Conservation (phyloP, 108 stramenopile genomes). For the Pseudonitzschia delicatissima region DNA sequence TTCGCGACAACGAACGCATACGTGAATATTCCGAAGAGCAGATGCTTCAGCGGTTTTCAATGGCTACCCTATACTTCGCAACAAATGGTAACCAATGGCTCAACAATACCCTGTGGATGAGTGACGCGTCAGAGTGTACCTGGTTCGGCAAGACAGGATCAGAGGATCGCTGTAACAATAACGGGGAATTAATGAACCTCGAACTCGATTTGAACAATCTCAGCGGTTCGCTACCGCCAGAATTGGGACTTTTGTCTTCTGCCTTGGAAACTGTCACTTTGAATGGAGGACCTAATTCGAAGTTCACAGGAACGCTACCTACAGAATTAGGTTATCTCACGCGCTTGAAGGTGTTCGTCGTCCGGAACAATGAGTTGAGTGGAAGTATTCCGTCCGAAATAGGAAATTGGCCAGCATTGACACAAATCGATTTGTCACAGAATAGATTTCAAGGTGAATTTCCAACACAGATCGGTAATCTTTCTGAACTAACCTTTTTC, state of each 20-base stretch:
- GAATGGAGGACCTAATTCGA: conserved; percentile 9
- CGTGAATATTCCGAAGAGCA: conserved; percentile 9
- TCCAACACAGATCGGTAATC: conserved; percentile 42
- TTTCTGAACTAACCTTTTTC: conserved; percentile 36
- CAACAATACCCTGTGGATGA: conserved; percentile 21
- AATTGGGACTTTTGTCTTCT: conserved; percentile 28
- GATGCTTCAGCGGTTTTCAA: conserved; percentile 26
- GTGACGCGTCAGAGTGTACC: conserved; percentile 25
- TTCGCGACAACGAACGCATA: background rate
- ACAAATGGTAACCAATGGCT: conserved; percentile 45
- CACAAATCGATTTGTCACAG: conserved; percentile 29
- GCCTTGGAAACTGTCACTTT: conserved; percentile 19
- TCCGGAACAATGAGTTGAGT: conserved; percentile 23
- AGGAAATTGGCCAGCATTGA: conserved; percentile 33
- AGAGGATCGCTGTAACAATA: background rate
- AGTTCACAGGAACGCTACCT: conserved; percentile 44
- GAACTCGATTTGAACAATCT: conserved; percentile 35
- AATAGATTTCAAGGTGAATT: conserved; percentile 16
- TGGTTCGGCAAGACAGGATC: conserved; percentile 26
- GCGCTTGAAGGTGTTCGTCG: conserved; percentile 36
- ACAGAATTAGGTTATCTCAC: conserved; percentile 44
- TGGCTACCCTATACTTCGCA: conserved; percentile 43
- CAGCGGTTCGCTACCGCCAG: conserved; percentile 27
- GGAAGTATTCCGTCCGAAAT: conserved; percentile 50
- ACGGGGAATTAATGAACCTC: conserved; percentile 15